Evolutionary conservation across 2,329 filamentous ascomycete genomes (phyloP).

Genomic region (Exophiala sideris): DNA sequence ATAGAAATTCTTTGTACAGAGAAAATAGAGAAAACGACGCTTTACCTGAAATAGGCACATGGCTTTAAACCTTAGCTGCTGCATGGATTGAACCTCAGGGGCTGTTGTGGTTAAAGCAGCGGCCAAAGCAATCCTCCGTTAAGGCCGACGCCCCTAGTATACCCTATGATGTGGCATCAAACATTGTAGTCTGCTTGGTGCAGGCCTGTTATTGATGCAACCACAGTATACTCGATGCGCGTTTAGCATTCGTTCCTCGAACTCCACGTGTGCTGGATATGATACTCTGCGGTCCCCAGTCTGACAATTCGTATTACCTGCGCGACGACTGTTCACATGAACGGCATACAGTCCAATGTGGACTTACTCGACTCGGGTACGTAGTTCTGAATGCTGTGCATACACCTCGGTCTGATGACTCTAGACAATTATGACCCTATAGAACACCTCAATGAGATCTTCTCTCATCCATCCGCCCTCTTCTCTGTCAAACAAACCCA

Average conservation of each 20-base stretch:
- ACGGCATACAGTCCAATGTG: conserved; percentile 28
- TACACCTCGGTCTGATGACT: background rate
- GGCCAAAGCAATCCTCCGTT: no score
- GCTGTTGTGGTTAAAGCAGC: no score
- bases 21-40: no score
- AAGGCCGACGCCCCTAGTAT: no score
- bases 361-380: conserved; percentile 47
- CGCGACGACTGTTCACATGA: conserved; percentile 16
- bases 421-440: conserved; percentile 85
- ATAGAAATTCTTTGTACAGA: no score
- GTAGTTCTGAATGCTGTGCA: background rate
- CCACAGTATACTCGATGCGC: no score
- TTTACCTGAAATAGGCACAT: no score
- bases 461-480: conserved; percentile 83
- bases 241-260: background rate
- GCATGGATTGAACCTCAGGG: no score
- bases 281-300: background rate
- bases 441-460: conserved; percentile 87
- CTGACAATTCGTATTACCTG: background rate
- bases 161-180: no score
- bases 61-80: no score
- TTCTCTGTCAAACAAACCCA: conserved; percentile 72
- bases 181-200: no score
- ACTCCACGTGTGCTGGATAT: background rate
- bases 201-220: no score